Evolutionary conservation across 805 yeast species (phyloP).

Genomic region (Cyberlindnera xishuangbannaensis): DNA sequence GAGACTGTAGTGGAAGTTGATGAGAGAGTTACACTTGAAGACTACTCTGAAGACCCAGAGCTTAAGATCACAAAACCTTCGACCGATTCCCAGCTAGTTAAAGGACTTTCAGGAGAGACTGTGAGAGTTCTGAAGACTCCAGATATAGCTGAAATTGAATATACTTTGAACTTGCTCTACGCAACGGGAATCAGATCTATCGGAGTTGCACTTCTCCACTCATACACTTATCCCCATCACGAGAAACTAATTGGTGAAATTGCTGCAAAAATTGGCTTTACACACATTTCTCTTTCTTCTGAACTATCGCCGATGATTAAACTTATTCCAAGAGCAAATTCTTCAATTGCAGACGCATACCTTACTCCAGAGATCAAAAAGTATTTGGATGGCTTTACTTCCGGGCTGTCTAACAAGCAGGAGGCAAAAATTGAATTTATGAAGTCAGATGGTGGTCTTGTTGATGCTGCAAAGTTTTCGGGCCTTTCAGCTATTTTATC

Average conservation of each 20-base stretch:
- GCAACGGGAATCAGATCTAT: conserved; percentile 58
- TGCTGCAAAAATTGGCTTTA: conserved; percentile 63
- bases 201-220: conserved; percentile 68
- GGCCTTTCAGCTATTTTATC: conserved; percentile 86
- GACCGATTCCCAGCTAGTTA: conserved; percentile 29
- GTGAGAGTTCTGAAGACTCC: conserved; percentile 53
- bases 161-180: conserved; percentile 39
- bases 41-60: conserved; percentile 69
- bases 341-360: conserved; percentile 78
- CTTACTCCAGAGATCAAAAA: conserved; percentile 71
- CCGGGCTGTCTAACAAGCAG: conserved; percentile 48
- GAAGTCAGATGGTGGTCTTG: conserved; percentile 96
- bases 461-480: conserved; percentile 75
- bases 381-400: conserved; percentile 54
- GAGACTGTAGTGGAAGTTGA: conserved; percentile 77
- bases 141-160: conserved; percentile 36
- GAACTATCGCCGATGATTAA: conserved; percentile 76
- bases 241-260: conserved; percentile 53
- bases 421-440: conserved; percentile 64
- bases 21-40: conserved; percentile 84
- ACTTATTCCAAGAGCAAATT: conserved; percentile 67
- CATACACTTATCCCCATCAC: conserved; percentile 68
- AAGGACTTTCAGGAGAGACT: conserved; percentile 65
- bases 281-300: conserved; percentile 61
- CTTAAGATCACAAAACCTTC: conserved; percentile 18